Evolutionary conservation across 768 basidiomycete genomes (phyloP).

Genomic region (Xanthoconium purpureum): DNA sequence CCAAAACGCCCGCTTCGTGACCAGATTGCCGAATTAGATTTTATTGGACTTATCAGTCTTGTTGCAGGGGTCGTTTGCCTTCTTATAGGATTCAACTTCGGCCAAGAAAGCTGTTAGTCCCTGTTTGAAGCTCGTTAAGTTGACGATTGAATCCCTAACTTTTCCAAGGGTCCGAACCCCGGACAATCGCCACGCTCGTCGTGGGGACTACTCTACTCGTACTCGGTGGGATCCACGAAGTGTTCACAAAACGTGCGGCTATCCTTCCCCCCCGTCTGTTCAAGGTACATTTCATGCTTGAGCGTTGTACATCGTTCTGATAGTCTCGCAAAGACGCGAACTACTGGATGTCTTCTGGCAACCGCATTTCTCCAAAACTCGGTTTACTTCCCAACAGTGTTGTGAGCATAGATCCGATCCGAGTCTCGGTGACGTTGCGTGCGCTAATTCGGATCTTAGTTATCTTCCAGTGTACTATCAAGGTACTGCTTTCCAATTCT

Average conservation of each 20-base stretch:
- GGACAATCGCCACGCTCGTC: slow-evolving; percentile 55
- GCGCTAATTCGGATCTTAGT: no score
- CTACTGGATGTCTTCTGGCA: slow-evolving; percentile 59
- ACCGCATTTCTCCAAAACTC: slow-evolving; percentile 59
- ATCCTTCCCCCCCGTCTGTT: slow-evolving; percentile 78
- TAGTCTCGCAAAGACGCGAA: slow-evolving; percentile 53
- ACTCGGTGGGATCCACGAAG: slow-evolving; percentile 52
- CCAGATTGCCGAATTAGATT: slow-evolving; percentile 66
- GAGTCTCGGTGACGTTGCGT: slow-evolving; percentile 18
- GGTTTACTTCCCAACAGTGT: slow-evolving; percentile 50
- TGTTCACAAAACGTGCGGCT: slow-evolving; percentile 57
- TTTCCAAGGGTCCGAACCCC: slow-evolving; percentile 43
- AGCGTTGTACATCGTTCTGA: not conserved
- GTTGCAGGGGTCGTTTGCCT: slow-evolving; percentile 64
- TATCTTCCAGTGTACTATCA: slow-evolving; percentile 72
- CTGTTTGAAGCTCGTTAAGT: not conserved
- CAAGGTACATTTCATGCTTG: slow-evolving; percentile 42
- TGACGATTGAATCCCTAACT: not conserved
- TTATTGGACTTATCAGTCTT: slow-evolving; percentile 59
- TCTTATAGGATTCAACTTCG: slow-evolving; percentile 67
- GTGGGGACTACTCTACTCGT: slow-evolving; percentile 56
- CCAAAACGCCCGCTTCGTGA: slow-evolving; percentile 53
- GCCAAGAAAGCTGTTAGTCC: slow-evolving; percentile 60
- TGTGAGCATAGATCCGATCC: slow-evolving; percentile 7
- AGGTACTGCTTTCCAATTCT: slow-evolving; percentile 11